Evolutionary conservation across 2,329 filamentous ascomycete species (phyloP).

Genomic region (Epichloe sp.): DNA sequence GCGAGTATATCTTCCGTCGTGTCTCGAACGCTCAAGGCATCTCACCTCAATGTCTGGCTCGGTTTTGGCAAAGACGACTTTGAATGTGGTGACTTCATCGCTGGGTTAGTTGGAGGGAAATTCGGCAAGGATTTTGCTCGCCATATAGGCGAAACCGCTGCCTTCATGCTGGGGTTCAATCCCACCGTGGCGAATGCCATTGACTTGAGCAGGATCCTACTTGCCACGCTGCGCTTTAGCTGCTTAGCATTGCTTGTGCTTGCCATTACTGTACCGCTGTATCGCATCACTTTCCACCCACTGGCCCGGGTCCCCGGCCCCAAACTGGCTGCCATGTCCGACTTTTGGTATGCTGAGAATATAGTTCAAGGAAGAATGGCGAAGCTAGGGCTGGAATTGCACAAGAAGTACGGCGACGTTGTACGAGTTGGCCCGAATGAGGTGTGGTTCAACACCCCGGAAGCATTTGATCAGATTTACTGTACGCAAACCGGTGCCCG

Average conservation of each 20-base stretch:
- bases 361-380: constrained; percentile 30
- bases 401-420: constrained; percentile 31
- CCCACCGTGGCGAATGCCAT: neutral
- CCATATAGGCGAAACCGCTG: neutral
- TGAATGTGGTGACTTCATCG: too few species aligned
- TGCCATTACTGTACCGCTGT: constrained; percentile 12
- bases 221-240: neutral
- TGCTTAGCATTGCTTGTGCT: constrained; percentile 5
- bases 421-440: constrained; percentile 43
- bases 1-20: too few species aligned
- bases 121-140: too few species aligned
- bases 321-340: constrained; percentile 31
- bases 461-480: constrained; percentile 36
- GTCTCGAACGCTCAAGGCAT: too few species aligned
- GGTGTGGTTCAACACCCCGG: constrained; percentile 36
- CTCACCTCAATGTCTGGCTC: too few species aligned
- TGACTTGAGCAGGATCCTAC: neutral
- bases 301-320: constrained; percentile 34
- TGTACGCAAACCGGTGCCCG: constrained; percentile 17
- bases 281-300: constrained; percentile 31
- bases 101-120: too few species aligned
- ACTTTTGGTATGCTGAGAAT: constrained; percentile 33
- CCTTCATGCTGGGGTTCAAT: neutral
- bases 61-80: too few species aligned
- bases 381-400: constrained; percentile 29